Conservation (phyloP, 2,329 filamentous ascomycete genomes). For the Beauveria brongniartii region DNA sequence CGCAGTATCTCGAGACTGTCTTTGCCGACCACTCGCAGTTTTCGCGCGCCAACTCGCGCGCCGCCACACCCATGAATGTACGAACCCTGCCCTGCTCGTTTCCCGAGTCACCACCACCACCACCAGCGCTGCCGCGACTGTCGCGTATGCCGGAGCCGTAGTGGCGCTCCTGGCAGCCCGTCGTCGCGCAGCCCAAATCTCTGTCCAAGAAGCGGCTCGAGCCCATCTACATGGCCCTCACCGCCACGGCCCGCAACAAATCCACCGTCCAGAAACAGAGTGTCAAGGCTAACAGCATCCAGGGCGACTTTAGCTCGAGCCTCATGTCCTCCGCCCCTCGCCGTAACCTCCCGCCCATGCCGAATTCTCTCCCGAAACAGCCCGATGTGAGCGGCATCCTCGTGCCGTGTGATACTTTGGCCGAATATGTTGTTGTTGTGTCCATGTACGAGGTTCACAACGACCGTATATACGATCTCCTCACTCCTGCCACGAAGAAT, state of each 20-base stretch:
- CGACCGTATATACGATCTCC: slow-evolving; percentile 89
- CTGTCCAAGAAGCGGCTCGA: slow-evolving; percentile 30
- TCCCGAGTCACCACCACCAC: slow-evolving; percentile 17
- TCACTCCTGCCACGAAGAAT: slow-evolving; percentile 55
- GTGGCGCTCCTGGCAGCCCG: slow-evolving; percentile 17
- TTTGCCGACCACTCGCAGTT: slow-evolving; percentile 57
- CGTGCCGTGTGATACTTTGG: slow-evolving; percentile 49
- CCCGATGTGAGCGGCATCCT: slow-evolving; percentile 67
- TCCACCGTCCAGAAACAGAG: slow-evolving; percentile 18
- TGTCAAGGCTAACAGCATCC: slow-evolving; percentile 33
- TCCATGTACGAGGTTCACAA: slow-evolving; percentile 99
- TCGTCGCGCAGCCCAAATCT: background rate
- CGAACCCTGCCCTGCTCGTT: slow-evolving; percentile 28
- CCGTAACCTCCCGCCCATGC: slow-evolving; percentile 53
- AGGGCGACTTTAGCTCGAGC: slow-evolving; percentile 45
- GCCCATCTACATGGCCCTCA: slow-evolving; percentile 34
- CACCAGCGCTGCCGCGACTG: background rate
- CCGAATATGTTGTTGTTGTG: slow-evolving; percentile 80
- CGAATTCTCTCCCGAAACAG: slow-evolving; percentile 61
- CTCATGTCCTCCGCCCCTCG: slow-evolving; percentile 40
- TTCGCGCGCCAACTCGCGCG: slow-evolving; percentile 54
- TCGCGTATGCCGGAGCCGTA: slow-evolving; percentile 20
- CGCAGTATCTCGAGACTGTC: slow-evolving; percentile 69
- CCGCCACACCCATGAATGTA: slow-evolving; percentile 63
- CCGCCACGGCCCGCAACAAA: slow-evolving; percentile 36